phyloP scores from a whole-genome alignment of 768 basidiomycete genomes.

The Kwoniella sp. region DNA sequence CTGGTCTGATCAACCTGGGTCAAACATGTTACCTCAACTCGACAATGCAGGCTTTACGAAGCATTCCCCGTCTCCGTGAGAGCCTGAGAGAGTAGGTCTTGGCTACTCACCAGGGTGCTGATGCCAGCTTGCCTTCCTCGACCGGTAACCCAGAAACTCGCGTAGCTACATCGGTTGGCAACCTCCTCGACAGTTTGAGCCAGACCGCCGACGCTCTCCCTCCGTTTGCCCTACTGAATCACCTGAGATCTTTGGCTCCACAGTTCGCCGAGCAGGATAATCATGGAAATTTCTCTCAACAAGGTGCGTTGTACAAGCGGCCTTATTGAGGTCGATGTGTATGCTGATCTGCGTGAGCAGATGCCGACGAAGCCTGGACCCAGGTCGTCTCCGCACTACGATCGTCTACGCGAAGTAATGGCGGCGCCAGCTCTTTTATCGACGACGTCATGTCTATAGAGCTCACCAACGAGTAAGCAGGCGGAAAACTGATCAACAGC shows the following conservation, averaged over 20 bases:
- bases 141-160: slow-evolving; percentile 11
- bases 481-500: background rate
- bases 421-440: slow-evolving; percentile 17
- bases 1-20: slow-evolving; percentile 57
- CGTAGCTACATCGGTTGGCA: slow-evolving; percentile 54
- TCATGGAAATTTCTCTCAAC: slow-evolving; percentile 69
- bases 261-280: slow-evolving; percentile 75
- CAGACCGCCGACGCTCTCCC: slow-evolving; percentile 70
- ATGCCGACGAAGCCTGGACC: slow-evolving; percentile 49
- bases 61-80: slow-evolving; percentile 73
- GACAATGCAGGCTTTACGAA: slow-evolving; percentile 85
- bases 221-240: slow-evolving; percentile 63
- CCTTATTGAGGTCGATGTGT: background rate
- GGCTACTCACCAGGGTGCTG: background rate
- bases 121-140: background rate
- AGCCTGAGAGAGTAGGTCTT: slow-evolving; percentile 4
- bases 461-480: slow-evolving; percentile 31
- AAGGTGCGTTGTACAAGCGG: slow-evolving; percentile 53
- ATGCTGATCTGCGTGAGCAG: slow-evolving; percentile 18
- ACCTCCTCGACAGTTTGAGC: slow-evolving; percentile 69
- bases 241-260: slow-evolving; percentile 70
- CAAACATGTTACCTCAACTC: slow-evolving; percentile 99
- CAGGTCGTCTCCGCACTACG: slow-evolving; percentile 37
- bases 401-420: slow-evolving; percentile 2
- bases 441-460: slow-evolving; percentile 36